These are phyloP conservation scores for Talaromyces sp. DNA, from an alignment of 2,329 filamentous ascomycete genomes.

Conservation along the genomic window DNA sequence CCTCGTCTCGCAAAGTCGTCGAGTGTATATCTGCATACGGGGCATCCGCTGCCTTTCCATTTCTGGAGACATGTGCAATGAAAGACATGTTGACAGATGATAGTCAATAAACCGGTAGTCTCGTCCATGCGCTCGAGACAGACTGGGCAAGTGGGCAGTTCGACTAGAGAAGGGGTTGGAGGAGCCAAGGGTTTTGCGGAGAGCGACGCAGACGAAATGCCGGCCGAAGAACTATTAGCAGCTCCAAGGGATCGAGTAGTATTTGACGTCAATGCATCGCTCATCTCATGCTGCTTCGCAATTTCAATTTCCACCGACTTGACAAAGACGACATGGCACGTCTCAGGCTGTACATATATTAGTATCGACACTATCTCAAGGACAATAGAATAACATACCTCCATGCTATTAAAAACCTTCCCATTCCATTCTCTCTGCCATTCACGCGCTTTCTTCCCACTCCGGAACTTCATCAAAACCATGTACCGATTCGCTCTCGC, in stretches of 20 bases:
- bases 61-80: conserved; percentile 95
- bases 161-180: conserved; percentile 79
- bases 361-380: background rate
- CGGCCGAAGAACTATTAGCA: conserved; percentile 23
- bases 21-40: conserved; percentile 87
- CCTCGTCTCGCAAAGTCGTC: conserved; percentile 48
- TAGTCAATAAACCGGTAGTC: conserved; percentile 89
- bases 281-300: conserved; percentile 34
- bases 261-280: conserved; percentile 17
- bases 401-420: conserved; percentile 86
- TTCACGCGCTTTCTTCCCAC: conserved; percentile 66
- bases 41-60: conserved; percentile 91
- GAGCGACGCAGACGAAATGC: conserved; percentile 42
- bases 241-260: conserved; percentile 7
- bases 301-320: conserved; percentile 83
- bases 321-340: conserved; percentile 92
- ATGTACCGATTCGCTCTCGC: conserved; percentile 86
- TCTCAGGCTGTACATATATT: conserved; percentile 63
- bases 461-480: conserved; percentile 90
- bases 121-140: conserved; percentile 98
- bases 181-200: conserved; percentile 63
- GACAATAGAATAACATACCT: conserved; percentile 53
- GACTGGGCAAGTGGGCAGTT: conserved; percentile 92
- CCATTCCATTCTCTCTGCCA: conserved; percentile 91
- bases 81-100: conserved; percentile 95